Evolutionary conservation across 805 yeast genomes (phyloP).

Genomic region (Candida ipomoeae): DNA sequence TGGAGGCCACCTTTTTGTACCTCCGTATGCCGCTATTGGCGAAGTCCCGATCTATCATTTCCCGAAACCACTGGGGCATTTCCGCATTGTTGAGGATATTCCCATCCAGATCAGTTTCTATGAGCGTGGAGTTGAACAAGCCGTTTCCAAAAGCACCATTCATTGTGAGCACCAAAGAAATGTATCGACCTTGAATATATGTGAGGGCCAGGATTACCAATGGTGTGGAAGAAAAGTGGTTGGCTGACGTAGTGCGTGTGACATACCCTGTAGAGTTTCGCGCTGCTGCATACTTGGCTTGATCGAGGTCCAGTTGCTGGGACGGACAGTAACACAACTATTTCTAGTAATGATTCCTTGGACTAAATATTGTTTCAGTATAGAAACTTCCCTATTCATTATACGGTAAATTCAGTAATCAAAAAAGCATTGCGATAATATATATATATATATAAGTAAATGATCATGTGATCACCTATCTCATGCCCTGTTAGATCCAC

Average conservation of each 20-base stretch:
- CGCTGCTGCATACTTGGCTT: neutral
- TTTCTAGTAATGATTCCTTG: no score
- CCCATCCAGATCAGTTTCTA: slow-evolving; percentile 17
- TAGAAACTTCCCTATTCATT: no score
- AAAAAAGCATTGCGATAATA: no score
- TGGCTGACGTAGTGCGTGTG: neutral
- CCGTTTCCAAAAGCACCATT: slow-evolving; percentile 11
- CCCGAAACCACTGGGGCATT: slow-evolving; percentile 18
- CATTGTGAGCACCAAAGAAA: neutral
- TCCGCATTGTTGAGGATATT: slow-evolving; percentile 13
- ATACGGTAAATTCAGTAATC: no score
- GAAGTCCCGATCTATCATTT: slow-evolving; percentile 32
- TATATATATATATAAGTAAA: no score
- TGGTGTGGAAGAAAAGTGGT: neutral
- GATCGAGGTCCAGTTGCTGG: no score
- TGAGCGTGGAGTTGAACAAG: slow-evolving; percentile 10
- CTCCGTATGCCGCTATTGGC: slow-evolving; percentile 25
- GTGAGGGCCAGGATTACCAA: neutral
- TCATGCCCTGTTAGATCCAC: no score
- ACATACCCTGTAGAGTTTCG: neutral
- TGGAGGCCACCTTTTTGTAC: slow-evolving; percentile 30
- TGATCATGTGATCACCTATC: no score
- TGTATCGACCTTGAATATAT: no score
- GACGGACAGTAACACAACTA: no score
- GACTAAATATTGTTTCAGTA: no score